Conservation (phyloP, 805 yeast species). For the Kodamaea restingae region DNA sequence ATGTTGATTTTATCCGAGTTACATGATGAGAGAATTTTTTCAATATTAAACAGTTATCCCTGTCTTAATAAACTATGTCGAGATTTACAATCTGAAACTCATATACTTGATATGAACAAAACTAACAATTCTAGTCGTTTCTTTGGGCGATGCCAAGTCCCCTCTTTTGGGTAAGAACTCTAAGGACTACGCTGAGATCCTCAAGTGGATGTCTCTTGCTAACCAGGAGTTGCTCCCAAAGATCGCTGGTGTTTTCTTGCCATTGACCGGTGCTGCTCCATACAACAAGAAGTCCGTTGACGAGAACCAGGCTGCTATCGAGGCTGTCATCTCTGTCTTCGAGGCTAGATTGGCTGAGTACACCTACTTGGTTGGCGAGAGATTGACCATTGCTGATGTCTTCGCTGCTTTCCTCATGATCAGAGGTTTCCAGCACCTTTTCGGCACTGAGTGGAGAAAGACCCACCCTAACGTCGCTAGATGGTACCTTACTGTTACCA, state of each 20-base stretch:
- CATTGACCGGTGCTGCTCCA: slow-evolving; percentile 61
- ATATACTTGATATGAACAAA: neutral
- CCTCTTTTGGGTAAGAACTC: slow-evolving; percentile 62
- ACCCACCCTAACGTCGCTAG: slow-evolving; percentile 59
- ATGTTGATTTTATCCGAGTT: slow-evolving; percentile 27
- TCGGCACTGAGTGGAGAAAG: slow-evolving; percentile 63
- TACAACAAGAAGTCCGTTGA: slow-evolving; percentile 74
- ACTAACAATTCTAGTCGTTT: slow-evolving; percentile 37
- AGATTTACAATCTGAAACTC: slow-evolving; percentile 52
- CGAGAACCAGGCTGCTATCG: slow-evolving; percentile 33
- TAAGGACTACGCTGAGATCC: slow-evolving; percentile 58
- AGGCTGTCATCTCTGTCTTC: slow-evolving; percentile 15
- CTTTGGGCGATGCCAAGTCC: slow-evolving; percentile 42
- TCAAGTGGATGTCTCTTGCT: slow-evolving; percentile 75
- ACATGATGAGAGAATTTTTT: slow-evolving; percentile 56
- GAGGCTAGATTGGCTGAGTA: slow-evolving; percentile 37
- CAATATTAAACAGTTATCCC: slow-evolving; percentile 71
- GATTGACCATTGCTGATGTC: slow-evolving; percentile 43
- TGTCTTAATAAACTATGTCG: slow-evolving; percentile 79
- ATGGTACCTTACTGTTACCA: slow-evolving; percentile 62
- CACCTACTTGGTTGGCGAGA: slow-evolving; percentile 48
- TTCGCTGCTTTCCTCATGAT: slow-evolving; percentile 34
- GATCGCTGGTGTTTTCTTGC: slow-evolving; percentile 46
- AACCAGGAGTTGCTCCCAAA: slow-evolving; percentile 60
- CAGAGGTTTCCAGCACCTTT: slow-evolving; percentile 56